phyloP scores from a whole-genome alignment of 768 basidiomycete species.

The Gymnopilus junonius region DNA sequence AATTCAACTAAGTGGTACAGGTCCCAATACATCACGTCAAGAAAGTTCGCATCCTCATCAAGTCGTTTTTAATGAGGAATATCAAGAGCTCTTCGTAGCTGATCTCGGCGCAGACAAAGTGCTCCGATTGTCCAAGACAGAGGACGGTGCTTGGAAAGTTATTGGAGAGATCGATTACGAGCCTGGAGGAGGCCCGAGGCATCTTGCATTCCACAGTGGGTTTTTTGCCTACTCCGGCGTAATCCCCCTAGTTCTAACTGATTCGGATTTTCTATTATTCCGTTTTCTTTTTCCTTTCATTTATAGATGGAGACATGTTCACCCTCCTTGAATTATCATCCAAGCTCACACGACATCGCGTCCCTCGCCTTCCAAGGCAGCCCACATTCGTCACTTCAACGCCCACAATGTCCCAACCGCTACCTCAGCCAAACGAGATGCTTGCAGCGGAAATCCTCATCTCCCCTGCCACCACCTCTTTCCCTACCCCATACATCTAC shows the following conservation, averaged over 20 bases:
- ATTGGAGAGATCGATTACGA: constrained; percentile 51
- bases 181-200: constrained; percentile 72
- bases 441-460: constrained; percentile 74
- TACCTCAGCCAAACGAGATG: constrained; percentile 51
- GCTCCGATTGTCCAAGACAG: constrained; percentile 52
- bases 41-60: constrained; percentile 81
- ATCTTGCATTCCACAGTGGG: constrained; percentile 67
- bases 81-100: constrained; percentile 67
- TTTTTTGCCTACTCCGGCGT: constrained; percentile 1
- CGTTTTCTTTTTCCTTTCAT: background rate
- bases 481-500: constrained; percentile 65
- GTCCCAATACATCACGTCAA: constrained; percentile 72
- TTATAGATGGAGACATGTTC: constrained; percentile 63
- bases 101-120: constrained; percentile 80
- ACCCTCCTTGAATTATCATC: constrained; percentile 70
- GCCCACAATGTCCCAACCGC: constrained; percentile 52
- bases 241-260: background rate
- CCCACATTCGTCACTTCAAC: constrained; percentile 49
- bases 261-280: background rate
- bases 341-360: constrained; percentile 56
- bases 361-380: constrained; percentile 45
- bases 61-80: constrained; percentile 51
- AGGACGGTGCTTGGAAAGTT: constrained; percentile 51
- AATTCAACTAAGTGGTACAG: constrained; percentile 53
- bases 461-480: constrained; percentile 53